A percentile compares a stretch with the other conserved stretches of the same genome.
Evolutionary conservation across 805 yeast species (phyloP).

Genomic region (Metschnikowia kunwiensis): DNA sequence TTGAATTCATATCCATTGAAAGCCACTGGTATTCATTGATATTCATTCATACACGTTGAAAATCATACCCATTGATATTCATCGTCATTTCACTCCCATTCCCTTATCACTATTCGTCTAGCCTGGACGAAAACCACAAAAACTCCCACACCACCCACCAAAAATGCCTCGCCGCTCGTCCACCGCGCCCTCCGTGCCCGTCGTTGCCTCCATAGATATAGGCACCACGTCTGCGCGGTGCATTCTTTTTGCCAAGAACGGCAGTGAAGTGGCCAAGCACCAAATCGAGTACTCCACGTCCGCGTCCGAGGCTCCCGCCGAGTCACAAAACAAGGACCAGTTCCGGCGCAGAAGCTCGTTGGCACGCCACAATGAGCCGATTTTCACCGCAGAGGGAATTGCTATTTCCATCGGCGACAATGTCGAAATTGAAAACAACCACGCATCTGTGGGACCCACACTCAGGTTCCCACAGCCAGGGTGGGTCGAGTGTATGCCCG

Average conservation of each 20-base stretch:
- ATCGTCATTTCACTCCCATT: too few relatives aligned
- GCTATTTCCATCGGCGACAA: slow-evolving; percentile 58
- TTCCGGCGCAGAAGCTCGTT: slow-evolving; percentile 43
- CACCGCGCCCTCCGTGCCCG: slow-evolving; percentile 39
- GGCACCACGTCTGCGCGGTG: slow-evolving; percentile 93
- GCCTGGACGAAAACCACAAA: too few relatives aligned
- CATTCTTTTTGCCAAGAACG: slow-evolving; percentile 69
- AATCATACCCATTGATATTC: too few relatives aligned
- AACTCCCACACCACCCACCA: too few relatives aligned
- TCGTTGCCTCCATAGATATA: slow-evolving; percentile 74
- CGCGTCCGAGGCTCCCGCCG: slow-evolving; percentile 52
- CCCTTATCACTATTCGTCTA: too few relatives aligned
- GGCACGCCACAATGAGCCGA: slow-evolving; percentile 50
- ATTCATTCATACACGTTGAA: too few relatives aligned
- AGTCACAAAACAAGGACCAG: slow-evolving; percentile 41
- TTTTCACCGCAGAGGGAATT: slow-evolving; percentile 72
- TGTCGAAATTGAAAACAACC: slow-evolving; percentile 60
- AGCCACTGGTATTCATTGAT: too few relatives aligned
- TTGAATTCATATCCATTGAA: too few relatives aligned
- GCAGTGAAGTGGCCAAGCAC: slow-evolving; percentile 79
- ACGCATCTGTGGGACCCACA: slow-evolving; percentile 60
- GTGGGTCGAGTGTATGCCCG: slow-evolving; percentile 94
- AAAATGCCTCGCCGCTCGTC: slow-evolving; percentile 43
- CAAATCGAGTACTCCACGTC: slow-evolving; percentile 86
- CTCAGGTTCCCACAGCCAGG: slow-evolving; percentile 76